Conservation (phyloP, 257 asterid species). For the Eustoma russellianum region DNA sequence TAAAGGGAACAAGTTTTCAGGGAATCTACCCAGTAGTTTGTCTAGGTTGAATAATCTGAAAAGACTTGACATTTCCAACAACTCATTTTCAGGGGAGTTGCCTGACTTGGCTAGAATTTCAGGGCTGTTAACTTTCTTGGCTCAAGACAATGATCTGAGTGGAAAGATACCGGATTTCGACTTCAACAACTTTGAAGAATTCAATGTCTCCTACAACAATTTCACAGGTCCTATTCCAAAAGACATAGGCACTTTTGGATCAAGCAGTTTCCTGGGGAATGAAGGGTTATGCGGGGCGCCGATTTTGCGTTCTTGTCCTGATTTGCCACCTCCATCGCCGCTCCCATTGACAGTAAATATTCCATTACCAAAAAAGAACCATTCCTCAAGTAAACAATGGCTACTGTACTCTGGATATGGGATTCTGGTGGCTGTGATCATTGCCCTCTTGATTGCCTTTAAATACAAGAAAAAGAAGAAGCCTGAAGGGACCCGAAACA, state of each 20-base stretch:
- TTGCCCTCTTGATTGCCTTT: slow-evolving; percentile 22
- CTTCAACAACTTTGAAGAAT: slow-evolving; percentile 42
- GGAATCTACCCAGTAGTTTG: slow-evolving; percentile 41
- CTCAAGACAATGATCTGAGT: slow-evolving; percentile 38
- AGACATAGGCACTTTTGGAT: slow-evolving; percentile 22
- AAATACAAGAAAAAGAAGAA: slow-evolving; percentile 12
- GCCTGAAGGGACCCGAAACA: slow-evolving; percentile 4
- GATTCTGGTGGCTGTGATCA: slow-evolving; percentile 27
- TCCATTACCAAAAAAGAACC: slow-evolving; percentile 10
- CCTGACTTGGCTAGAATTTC: slow-evolving; percentile 51
- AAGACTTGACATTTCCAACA: slow-evolving; percentile 36
- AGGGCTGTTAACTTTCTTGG: slow-evolving; percentile 51
- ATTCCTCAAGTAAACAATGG: slow-evolving; percentile 24
- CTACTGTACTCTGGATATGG: slow-evolving; percentile 55
- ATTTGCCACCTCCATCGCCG: slow-evolving; percentile 16
- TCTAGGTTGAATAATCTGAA: slow-evolving; percentile 39
- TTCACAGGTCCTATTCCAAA: slow-evolving; percentile 51
- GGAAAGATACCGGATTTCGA: slow-evolving; percentile 44
- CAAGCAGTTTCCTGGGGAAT: slow-evolving; percentile 42
- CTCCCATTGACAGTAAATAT: too few species aligned
- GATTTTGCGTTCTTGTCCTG: slow-evolving; percentile 29
- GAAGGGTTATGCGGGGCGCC: slow-evolving; percentile 58
- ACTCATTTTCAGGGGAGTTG: slow-evolving; percentile 48
- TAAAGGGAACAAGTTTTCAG: slow-evolving; percentile 33
- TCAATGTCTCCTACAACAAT: slow-evolving; percentile 59